Conservation (phyloP, 2,329 filamentous ascomycete species). For the Fusarium poae region DNA sequence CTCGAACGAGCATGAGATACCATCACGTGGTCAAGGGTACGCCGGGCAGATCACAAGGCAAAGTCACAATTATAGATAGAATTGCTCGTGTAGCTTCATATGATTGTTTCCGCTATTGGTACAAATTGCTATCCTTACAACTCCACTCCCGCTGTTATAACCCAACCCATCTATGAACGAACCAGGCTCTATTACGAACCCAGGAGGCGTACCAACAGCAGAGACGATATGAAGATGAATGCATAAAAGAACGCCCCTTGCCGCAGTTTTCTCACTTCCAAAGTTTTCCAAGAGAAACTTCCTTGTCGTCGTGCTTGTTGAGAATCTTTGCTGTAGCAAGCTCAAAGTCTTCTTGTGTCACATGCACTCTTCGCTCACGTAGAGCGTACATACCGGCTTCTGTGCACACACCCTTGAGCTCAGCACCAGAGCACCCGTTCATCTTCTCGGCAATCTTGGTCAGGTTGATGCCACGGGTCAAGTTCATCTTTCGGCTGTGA, state of each 20-base stretch:
- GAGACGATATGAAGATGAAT: constrained; percentile 43
- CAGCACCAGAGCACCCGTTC: constrained; percentile 97
- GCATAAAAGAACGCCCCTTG: constrained; percentile 37
- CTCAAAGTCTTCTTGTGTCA: constrained; percentile 99
- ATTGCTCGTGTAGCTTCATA: constrained; percentile 24
- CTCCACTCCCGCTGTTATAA: constrained; percentile 48
- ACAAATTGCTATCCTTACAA: constrained; percentile 55
- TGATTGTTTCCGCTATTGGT: constrained; percentile 47
- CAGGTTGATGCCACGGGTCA: constrained; percentile 96
- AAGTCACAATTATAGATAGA: constrained; percentile 1
- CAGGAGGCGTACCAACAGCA: constrained; percentile 41
- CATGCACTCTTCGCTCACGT: constrained; percentile 93
- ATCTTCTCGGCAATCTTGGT: constrained; percentile 99
- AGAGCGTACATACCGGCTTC: constrained; percentile 99
- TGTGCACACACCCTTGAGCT: constrained; percentile 98
- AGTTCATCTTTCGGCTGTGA: constrained; percentile 97
- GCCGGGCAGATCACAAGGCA: neutral
- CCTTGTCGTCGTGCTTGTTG: constrained; percentile 99
- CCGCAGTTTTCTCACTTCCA: constrained; percentile 61
- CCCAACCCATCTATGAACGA: constrained; percentile 48
- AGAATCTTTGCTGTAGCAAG: constrained; percentile 98
- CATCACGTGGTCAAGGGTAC: neutral
- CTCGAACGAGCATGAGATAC: neutral
- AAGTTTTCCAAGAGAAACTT: constrained; percentile 88
- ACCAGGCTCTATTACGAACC: constrained; percentile 38